Evolutionary conservation across 257 asterid species (phyloP).

Genomic region (Gentiana straminea): DNA sequence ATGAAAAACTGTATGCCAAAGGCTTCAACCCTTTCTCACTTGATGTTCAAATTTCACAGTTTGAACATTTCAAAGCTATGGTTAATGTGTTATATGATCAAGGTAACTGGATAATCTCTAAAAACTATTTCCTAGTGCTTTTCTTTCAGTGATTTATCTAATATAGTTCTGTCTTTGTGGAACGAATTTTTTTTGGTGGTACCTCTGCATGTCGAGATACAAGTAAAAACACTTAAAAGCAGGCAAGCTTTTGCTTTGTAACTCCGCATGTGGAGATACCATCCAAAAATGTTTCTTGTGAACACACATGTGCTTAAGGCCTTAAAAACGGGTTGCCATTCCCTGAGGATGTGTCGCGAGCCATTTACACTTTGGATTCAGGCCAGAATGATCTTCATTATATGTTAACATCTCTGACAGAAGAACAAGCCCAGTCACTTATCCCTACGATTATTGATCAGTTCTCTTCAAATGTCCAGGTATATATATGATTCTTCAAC

Average conservation of each 20-base stretch:
- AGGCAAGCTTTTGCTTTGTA: too few species aligned
- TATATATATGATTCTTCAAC: not conserved
- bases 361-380: conserved; percentile 19
- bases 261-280: too few species aligned
- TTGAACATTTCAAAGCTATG: conserved; percentile 16
- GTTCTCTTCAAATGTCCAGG: conserved; percentile 14
- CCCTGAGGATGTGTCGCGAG: conserved; percentile 17
- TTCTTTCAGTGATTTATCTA: too few species aligned
- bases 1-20: conserved; percentile 5
- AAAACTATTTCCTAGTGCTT: too few species aligned
- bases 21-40: conserved; percentile 15
- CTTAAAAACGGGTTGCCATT: conserved; percentile 5
- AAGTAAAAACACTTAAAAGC: too few species aligned
- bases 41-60: conserved; percentile 15
- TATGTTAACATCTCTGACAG: conserved; percentile 6
- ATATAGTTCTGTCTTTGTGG: too few species aligned
- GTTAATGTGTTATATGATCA: conserved; percentile 2
- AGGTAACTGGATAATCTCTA: conserved; percentile 1
- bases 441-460: conserved; percentile 13
- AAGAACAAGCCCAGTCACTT: conserved; percentile 9
- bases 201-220: too few species aligned
- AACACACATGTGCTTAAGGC: not conserved
- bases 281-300: too few species aligned
- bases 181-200: too few species aligned
- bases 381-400: conserved; percentile 27